A percentile compares a stretch with the other conserved stretches of the same genome.
These are phyloP conservation scores for Naganishia vaughanmartiniae DNA, from an alignment of 768 basidiomycete species.

Conservation along the genomic window DNA sequence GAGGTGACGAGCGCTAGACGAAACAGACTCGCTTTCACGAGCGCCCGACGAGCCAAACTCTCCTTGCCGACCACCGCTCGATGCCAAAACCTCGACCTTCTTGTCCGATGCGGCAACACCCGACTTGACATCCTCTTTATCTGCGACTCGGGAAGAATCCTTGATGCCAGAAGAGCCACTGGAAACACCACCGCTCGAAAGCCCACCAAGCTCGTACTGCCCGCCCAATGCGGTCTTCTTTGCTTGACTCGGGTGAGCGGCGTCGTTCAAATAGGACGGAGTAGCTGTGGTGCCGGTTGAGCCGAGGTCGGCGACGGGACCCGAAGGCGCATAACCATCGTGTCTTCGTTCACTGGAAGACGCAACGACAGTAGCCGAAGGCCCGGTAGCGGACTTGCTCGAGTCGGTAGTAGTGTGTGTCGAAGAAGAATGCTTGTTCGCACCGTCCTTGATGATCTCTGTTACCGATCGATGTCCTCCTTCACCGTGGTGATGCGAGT, in stretches of 20 bases:
- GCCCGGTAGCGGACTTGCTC: too few relatives aligned
- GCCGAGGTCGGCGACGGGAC: not conserved
- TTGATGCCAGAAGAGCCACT: not conserved
- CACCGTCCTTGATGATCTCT: not conserved
- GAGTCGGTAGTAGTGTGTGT: not conserved
- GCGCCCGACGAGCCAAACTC: too few relatives aligned
- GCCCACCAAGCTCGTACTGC: constrained; percentile 1
- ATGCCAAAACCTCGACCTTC: too few relatives aligned
- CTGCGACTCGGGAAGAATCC: too few relatives aligned
- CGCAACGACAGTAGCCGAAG: not conserved
- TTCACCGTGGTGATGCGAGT: not conserved
- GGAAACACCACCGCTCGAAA: not conserved
- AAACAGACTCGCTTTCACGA: too few relatives aligned
- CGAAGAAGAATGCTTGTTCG: not conserved
- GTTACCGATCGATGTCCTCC: not conserved
- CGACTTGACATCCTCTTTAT: too few relatives aligned
- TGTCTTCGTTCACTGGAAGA: not conserved
- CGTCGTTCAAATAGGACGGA: not conserved
- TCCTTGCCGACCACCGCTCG: too few relatives aligned
- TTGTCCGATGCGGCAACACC: too few relatives aligned
- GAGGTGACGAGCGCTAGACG: too few relatives aligned
- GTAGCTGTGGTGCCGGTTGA: not conserved
- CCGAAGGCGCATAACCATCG: constrained; percentile 20
- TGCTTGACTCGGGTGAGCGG: not conserved
- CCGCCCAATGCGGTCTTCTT: not conserved